Conservation (phyloP, 495 filamentous ascomycete species). For the Pyrenula aspistea region DNA sequence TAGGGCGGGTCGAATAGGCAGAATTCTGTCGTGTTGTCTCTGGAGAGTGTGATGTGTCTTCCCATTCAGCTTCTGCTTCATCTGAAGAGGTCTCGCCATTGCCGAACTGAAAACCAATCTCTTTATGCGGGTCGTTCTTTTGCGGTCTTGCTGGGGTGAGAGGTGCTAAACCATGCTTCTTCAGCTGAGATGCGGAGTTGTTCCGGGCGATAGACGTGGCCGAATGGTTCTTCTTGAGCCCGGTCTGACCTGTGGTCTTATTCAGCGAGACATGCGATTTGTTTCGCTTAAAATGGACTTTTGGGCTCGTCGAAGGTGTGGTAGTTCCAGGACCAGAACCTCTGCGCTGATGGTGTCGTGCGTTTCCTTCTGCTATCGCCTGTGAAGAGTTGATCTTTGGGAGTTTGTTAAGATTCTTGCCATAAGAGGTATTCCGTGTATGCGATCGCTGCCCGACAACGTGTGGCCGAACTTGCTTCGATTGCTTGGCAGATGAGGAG, state of each 20-base stretch:
- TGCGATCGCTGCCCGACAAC: slow-evolving; percentile 34
- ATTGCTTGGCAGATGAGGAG: slow-evolving; percentile 2
- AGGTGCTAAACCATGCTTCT: slow-evolving; percentile 26
- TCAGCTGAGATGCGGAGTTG: slow-evolving; percentile 17
- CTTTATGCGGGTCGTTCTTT: slow-evolving; percentile 27
- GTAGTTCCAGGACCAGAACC: slow-evolving; percentile 28
- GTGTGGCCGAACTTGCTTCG: slow-evolving; percentile 27
- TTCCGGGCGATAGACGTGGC: slow-evolving; percentile 29
- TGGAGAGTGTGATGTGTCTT: slow-evolving; percentile 35
- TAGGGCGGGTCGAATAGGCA: slow-evolving; percentile 1
- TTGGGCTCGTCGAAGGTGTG: slow-evolving; percentile 31
- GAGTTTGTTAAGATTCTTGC: slow-evolving; percentile 31
- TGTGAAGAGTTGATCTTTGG: slow-evolving; percentile 19
- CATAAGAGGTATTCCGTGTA: slow-evolving; percentile 28
- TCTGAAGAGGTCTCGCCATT: slow-evolving; percentile 19
- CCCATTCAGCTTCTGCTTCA: slow-evolving; percentile 36
- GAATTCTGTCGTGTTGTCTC: slow-evolving; percentile 36
- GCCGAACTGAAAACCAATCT: slow-evolving; percentile 34
- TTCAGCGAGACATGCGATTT: slow-evolving; percentile 28
- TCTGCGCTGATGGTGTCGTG: slow-evolving; percentile 33
- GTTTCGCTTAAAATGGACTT: slow-evolving; percentile 19
- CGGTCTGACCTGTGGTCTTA: slow-evolving; percentile 13
- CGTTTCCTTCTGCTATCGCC: slow-evolving; percentile 16
- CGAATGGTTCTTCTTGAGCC: slow-evolving; percentile 35
- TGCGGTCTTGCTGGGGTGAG: slow-evolving; percentile 23